These are phyloP conservation scores for Solanum hybrid DNA, from an alignment of 305 asterid species.

Conservation along the genomic window DNA sequence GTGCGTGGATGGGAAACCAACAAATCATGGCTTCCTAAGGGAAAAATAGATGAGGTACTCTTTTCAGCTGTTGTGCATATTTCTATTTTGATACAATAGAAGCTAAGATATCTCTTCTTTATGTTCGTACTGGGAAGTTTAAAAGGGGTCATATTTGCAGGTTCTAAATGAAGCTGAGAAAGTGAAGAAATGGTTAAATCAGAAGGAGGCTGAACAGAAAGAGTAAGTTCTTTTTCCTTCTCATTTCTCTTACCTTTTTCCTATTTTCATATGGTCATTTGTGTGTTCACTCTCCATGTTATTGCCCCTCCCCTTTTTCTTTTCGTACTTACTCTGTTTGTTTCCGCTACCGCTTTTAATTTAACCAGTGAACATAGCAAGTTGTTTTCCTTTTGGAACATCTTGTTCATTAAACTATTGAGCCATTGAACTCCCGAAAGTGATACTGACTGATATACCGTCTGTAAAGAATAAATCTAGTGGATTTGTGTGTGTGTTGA, in stretches of 20 bases:
- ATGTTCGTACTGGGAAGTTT: neutral
- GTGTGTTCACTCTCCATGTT: neutral
- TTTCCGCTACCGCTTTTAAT: neutral
- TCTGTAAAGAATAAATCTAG: neutral
- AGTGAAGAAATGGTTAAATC: slow-evolving; percentile 74
- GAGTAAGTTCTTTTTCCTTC: slow-evolving; percentile 40
- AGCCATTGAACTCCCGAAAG: neutral
- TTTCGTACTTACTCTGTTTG: neutral
- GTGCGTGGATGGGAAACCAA: slow-evolving; percentile 74
- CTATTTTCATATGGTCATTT: neutral
- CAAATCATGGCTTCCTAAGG: slow-evolving; percentile 84
- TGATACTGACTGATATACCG: neutral
- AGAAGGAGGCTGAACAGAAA: slow-evolving; percentile 76
- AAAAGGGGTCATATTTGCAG: slow-evolving; percentile 24
- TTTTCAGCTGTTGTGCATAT: slow-evolving; percentile 1
- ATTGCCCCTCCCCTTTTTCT: neutral
- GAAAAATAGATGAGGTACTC: slow-evolving; percentile 78
- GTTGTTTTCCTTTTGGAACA: neutral
- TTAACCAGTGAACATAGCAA: neutral
- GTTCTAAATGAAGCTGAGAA: slow-evolving; percentile 59
- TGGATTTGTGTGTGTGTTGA: neutral
- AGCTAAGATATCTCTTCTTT: neutral
- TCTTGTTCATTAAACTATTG: neutral
- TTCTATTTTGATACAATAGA: neutral
- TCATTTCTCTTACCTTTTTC: neutral